Evolutionary conservation across 331 rosid genomes (phyloP).

Genomic region (Cydonia oblonga): DNA sequence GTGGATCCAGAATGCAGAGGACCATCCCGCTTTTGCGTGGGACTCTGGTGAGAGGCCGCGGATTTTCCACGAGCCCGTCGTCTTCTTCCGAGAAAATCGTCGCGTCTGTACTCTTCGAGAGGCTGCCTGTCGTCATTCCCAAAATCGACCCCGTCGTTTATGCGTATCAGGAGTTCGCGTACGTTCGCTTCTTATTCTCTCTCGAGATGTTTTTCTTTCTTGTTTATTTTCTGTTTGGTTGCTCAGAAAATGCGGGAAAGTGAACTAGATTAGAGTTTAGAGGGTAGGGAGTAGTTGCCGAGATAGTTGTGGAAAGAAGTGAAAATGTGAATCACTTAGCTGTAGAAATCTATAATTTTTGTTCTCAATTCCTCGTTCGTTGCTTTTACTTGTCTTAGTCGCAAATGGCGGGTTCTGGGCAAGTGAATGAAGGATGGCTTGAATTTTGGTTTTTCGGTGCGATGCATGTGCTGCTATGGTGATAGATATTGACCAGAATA

Average conservation of each 20-base stretch:
- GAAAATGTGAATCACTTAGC: no score
- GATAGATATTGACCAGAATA: not conserved
- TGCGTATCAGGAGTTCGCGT: constrained; percentile 91
- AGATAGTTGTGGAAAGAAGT: not conserved
- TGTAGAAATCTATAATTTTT: no score
- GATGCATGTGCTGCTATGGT: not conserved
- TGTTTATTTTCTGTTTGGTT: not conserved
- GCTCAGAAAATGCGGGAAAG: not conserved
- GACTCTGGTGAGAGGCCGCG: constrained; percentile 34
- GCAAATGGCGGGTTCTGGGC: not conserved
- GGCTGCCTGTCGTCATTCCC: constrained; percentile 90
- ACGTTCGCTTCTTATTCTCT: constrained; percentile 1
- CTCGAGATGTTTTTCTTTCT: not conserved
- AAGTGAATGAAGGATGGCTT: not conserved
- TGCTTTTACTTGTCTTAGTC: not conserved
- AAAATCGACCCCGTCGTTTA: constrained; percentile 76
- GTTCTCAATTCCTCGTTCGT: not conserved
- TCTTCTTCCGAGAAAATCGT: constrained; percentile 38
- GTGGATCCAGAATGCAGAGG: constrained; percentile 42
- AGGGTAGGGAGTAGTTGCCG: not conserved
- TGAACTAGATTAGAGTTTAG: not conserved
- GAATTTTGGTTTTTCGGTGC: not conserved
- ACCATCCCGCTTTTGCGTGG: constrained; percentile 23
- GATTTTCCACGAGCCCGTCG: constrained; percentile 37
- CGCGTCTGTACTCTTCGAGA: constrained; percentile 87